Conservation (phyloP, 2,329 filamentous ascomycete genomes). For the Laburnicola sp. region DNA sequence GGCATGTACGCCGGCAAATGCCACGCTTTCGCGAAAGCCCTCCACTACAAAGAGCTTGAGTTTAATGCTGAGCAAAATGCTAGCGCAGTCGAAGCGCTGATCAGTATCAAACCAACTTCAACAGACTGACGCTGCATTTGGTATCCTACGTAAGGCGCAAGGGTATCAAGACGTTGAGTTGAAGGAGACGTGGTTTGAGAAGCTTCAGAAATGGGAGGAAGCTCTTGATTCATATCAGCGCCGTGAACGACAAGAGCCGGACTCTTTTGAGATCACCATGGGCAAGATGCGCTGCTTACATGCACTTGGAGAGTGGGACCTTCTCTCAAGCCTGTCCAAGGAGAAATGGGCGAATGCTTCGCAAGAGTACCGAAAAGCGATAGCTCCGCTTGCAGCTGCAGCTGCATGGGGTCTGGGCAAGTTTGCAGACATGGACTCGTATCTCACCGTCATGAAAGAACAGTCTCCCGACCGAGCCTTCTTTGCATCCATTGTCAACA, state of each 20-base stretch:
- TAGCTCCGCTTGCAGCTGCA: conserved; percentile 90
- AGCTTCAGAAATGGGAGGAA: conserved; percentile 97
- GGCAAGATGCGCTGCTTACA: conserved; percentile 99
- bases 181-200: conserved; percentile 98
- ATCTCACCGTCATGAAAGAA: conserved; percentile 91
- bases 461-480: conserved; percentile 93
- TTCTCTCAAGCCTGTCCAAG: conserved; percentile 82
- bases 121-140: conserved; percentile 97
- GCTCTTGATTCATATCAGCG: conserved; percentile 89
- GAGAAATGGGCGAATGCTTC: conserved; percentile 92
- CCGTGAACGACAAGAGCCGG: conserved; percentile 71
- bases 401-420: conserved; percentile 96
- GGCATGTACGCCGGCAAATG: conserved; percentile 95
- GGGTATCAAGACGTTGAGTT: conserved; percentile 94
- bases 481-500: conserved; percentile 92
- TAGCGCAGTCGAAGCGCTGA: conserved; percentile 91
- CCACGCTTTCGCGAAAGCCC: conserved; percentile 94
- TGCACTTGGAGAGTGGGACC: conserved; percentile 95
- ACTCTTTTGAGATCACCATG: conserved; percentile 94
- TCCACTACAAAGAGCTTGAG: conserved; percentile 98
- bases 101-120: conserved; percentile 99
- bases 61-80: conserved; percentile 98
- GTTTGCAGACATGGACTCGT: conserved; percentile 98
- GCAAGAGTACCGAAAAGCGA: conserved; percentile 82
- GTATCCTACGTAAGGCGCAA: conserved; percentile 94